Evolutionary conservation across 805 yeast genomes (phyloP), one percentile per base, ranked within the genome.

Genomic region (Scheffersomyces ergatensis): DNA sequence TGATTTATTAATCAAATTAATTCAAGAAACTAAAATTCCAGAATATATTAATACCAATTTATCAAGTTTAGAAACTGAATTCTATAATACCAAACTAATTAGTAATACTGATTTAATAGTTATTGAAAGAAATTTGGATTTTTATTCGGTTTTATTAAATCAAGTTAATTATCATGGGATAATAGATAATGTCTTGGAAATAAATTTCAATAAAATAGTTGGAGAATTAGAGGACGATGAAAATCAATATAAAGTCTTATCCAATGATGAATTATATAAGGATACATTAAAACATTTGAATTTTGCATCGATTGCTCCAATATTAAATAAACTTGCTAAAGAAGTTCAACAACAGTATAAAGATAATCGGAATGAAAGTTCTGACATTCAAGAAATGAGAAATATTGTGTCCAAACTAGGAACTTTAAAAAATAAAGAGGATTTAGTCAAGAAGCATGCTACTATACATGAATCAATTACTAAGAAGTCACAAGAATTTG

Each of bases 91-190:
- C 12, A 63, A 59, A 40, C 61, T 68, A 26, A 67, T 67, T 9
- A 65, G 76, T 34, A 82, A 82, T 43, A 75, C 81, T 38, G 95
- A 92, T 54, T 62, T 90, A 21, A 71, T 92, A 5, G 82, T 90
- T 1, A 54, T 92, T 16, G 98, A 92, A 55, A 68, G 99, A 36
- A 78, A 82, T 39, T 58, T 83, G 21, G 99, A 92, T 62, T 73
- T 78, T 33, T 59, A 85, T 4, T 79, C 95, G 1, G 83, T 89
- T 1, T 53, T 88, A 9, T 63, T 89, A 40, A 78, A 82, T 19
- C 97, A 90, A 52, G 63, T 90, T 50, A 85, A 89, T 2, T 92
- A 90, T 57, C 70, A 77, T 14, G 99, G 98, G 0, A 67, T 93
- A 13, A 67, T 89, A 16, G 90, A 86, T 57, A 97, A 90, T 50